Base-by-base conservation (phyloP, 257 asterid genomes). In the Ballota nigra region DNA sequence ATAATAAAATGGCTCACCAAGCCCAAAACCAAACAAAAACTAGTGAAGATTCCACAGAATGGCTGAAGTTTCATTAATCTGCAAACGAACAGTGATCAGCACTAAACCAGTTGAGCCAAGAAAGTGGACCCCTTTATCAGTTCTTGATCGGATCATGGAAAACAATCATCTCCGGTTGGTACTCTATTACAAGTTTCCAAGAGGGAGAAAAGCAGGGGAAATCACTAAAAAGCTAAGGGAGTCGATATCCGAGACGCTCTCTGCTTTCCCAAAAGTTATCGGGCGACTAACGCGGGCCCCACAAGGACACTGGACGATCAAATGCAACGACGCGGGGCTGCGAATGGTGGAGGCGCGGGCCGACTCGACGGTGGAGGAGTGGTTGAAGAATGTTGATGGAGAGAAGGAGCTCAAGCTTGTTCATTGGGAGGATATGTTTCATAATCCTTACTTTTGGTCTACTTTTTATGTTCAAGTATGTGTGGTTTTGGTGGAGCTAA, bases 281-380 rank as follows among this genome's bases (percentile, higher is more conserved):
- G 96, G 96, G 24, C 83, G 90, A 11, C 56, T 88, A 5, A 2
- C 81, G 70, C 78, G 72, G 73, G 58, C 55, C 0, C 75, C 85
- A 0, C 79, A 83, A 23, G 92, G 82, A 22, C 76, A 65, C 2
- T 88, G 89, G 96, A 74, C 57, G 78, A 33, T 86, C 77, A 86
- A 88, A 75, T 81, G 87, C 76, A 84, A 88, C 36, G 92, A 88
- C 31, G 92, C 92, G 0, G 95, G 92, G 22, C 16, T 84, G 13
- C 76, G 96, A 73, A 38, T 86, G 82, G 80, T 88, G 29, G 86
- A 84, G 68, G 87, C 90, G 0, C 80, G 71, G 57, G 84, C 79
- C 2, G 70, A 78, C 16, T 83, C 83, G 23, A 81, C 82, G n/a
- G 69, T 88, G 12, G 68, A 78, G 6, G 81, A 83, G 47, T 88